Evolutionary conservation across 2,329 filamentous ascomycete species (phyloP).

Genomic region (Nothophoma quercina): DNA sequence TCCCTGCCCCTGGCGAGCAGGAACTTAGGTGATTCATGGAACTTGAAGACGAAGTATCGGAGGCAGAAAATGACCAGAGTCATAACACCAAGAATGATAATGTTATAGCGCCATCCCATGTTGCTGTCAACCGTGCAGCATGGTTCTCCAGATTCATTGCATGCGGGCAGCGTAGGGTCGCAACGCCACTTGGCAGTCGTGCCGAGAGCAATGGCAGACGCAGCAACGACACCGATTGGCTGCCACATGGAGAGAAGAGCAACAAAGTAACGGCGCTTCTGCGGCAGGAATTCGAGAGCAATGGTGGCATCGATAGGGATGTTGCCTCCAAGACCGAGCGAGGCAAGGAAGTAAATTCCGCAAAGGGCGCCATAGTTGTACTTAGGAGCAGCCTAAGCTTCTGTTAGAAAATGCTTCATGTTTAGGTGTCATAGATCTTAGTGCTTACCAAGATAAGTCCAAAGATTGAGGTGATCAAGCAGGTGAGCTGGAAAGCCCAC

Average conservation of each 20-base stretch:
- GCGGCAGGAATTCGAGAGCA: slow-evolving; percentile 36
- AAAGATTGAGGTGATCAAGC: slow-evolving; percentile 39
- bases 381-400: slow-evolving; percentile 34
- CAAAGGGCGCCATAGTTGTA: slow-evolving; percentile 41
- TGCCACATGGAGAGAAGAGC: slow-evolving; percentile 43
- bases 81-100: slow-evolving; percentile 38
- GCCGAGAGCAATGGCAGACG: slow-evolving; percentile 38
- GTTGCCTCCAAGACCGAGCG: slow-evolving; percentile 37
- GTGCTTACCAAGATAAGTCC: slow-evolving; percentile 31
- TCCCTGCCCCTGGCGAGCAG: slow-evolving; percentile 35
- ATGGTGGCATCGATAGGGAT: slow-evolving; percentile 40
- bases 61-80: slow-evolving; percentile 38
- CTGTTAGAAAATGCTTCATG: slow-evolving; percentile 4
- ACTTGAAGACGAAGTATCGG: slow-evolving; percentile 39
- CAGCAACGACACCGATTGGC: slow-evolving; percentile 37
- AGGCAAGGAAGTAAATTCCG: slow-evolving; percentile 39
- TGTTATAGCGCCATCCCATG: slow-evolving; percentile 43
- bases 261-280: slow-evolving; percentile 38
- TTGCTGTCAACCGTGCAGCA: slow-evolving; percentile 35
- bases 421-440: too few species aligned
- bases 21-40: slow-evolving; percentile 42
- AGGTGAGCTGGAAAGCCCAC: slow-evolving; percentile 38
- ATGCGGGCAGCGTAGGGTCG: slow-evolving; percentile 27
- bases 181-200: slow-evolving; percentile 42
- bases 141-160: slow-evolving; percentile 23